phyloP scores from a whole-genome alignment of 2,329 filamentous ascomycete genomes.

The Fusarium tupiense region DNA sequence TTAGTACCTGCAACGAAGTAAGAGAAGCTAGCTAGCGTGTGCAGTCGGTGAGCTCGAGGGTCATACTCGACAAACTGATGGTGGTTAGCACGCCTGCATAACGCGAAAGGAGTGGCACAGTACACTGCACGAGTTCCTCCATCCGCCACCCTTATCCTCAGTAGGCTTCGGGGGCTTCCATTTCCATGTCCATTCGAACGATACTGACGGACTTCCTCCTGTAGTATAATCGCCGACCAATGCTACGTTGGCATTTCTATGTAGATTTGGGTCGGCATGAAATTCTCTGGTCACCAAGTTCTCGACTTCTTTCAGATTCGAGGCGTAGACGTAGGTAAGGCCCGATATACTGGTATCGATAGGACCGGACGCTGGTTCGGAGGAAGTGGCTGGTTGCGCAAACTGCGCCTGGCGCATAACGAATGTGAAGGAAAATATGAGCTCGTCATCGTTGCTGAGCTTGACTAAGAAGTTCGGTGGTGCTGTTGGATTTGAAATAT shows the following conservation, averaged over 20 bases:
- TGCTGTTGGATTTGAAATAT: constrained; percentile 59
- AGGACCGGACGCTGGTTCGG: constrained; percentile 58
- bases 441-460: constrained; percentile 88
- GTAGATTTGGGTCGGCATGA: constrained; percentile 94
- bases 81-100: constrained; percentile 38
- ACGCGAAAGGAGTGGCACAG: constrained; percentile 41
- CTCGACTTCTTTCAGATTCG: constrained; percentile 86
- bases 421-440: constrained; percentile 93
- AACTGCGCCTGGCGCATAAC: constrained; percentile 69
- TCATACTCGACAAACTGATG: constrained; percentile 93
- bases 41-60: constrained; percentile 86
- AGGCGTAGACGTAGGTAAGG: constrained; percentile 91
- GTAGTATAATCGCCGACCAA: constrained; percentile 93
- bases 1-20: constrained; percentile 87
- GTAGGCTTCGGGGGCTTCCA: constrained; percentile 87
- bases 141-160: constrained; percentile 89
- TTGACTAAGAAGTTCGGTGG: constrained; percentile 84
- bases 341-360: constrained; percentile 84
- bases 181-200: constrained; percentile 96
- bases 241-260: constrained; percentile 96
- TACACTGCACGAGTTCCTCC: constrained; percentile 95
- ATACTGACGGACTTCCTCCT: constrained; percentile 81
- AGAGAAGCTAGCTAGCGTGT: constrained; percentile 90
- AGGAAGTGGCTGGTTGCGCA: constrained; percentile 53
- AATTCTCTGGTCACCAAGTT: constrained; percentile 95